Conservation (phyloP, 441 rosid species). For the Croton laevigatus region DNA sequence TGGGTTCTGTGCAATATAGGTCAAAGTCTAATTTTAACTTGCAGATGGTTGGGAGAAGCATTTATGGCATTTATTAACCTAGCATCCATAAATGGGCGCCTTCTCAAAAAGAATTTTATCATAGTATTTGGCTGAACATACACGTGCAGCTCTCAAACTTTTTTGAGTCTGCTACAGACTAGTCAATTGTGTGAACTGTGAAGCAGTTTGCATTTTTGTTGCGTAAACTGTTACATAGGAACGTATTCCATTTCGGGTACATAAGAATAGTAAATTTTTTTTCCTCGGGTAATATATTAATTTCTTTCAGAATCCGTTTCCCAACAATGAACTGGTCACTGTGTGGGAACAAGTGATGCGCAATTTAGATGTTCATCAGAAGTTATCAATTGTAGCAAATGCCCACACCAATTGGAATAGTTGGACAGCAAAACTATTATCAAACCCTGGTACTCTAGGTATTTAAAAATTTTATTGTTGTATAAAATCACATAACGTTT, state of each 20-base stretch:
- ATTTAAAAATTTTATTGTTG: background rate
- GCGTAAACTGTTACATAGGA: too few species aligned
- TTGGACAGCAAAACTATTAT: background rate
- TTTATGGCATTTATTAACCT: slow-evolving; percentile 13
- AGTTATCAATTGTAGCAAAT: slow-evolving; percentile 1
- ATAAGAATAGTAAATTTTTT: too few species aligned
- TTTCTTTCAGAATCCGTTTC: background rate
- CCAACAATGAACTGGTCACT: background rate
- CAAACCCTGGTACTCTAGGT: background rate
- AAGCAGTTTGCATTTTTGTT: too few species aligned
- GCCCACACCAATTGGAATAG: background rate
- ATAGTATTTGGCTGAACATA: background rate
- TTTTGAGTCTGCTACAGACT: too few species aligned
- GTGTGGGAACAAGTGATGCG: background rate
- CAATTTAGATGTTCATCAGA: background rate
- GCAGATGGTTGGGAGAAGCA: background rate
- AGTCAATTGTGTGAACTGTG: too few species aligned
- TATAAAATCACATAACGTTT: background rate
- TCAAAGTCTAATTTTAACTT: background rate
- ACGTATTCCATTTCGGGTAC: too few species aligned
- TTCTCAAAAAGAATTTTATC: background rate
- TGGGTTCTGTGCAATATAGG: background rate
- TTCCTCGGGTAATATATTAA: background rate
- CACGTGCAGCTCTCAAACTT: background rate
- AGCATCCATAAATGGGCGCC: background rate